These are phyloP conservation scores for Termitomyces sp. DNA, from an alignment of 768 basidiomycete genomes.

Conservation along the genomic window DNA sequence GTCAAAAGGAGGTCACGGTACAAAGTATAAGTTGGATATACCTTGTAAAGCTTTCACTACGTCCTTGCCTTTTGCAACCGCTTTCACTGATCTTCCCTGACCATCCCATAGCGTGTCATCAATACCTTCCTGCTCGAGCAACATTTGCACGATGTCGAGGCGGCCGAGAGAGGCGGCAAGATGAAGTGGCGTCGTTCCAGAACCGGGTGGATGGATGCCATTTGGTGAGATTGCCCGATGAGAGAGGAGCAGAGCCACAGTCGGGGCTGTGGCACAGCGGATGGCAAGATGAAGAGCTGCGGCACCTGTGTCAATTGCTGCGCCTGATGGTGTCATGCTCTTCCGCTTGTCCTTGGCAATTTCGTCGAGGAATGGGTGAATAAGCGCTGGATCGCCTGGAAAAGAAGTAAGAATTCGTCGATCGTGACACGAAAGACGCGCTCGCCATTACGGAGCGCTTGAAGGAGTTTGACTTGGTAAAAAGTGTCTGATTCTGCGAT, in stretches of 20 bases:
- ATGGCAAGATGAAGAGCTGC: conserved; percentile 78
- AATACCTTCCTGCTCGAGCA: conserved; percentile 74
- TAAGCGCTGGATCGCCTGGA: conserved; percentile 67
- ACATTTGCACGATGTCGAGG: conserved; percentile 62
- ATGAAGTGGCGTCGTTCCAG: conserved; percentile 71
- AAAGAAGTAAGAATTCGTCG: background rate
- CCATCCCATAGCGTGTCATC: conserved; percentile 72
- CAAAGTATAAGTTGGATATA: conserved; percentile 20
- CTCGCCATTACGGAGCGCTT: conserved; percentile 57
- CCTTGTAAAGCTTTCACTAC: conserved; percentile 63
- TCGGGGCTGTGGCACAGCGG: conserved; percentile 72
- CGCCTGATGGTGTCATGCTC: background rate
- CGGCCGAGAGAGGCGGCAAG: conserved; percentile 65
- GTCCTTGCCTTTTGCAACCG: conserved; percentile 70
- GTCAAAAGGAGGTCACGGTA: background rate
- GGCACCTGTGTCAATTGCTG: conserved; percentile 54
- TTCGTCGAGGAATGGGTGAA: conserved; percentile 79
- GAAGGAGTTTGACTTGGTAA: conserved; percentile 59
- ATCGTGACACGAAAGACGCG: background rate
- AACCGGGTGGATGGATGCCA: conserved; percentile 64
- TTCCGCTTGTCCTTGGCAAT: conserved; percentile 60
- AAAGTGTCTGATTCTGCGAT: conserved; percentile 31
- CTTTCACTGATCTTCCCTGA: conserved; percentile 61
- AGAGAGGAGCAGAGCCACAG: conserved; percentile 59
- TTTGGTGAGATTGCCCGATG: conserved; percentile 79